These are phyloP conservation scores for Xylaria sp. DNA, from an alignment of 2,329 filamentous ascomycete genomes.

Conservation along the genomic window DNA sequence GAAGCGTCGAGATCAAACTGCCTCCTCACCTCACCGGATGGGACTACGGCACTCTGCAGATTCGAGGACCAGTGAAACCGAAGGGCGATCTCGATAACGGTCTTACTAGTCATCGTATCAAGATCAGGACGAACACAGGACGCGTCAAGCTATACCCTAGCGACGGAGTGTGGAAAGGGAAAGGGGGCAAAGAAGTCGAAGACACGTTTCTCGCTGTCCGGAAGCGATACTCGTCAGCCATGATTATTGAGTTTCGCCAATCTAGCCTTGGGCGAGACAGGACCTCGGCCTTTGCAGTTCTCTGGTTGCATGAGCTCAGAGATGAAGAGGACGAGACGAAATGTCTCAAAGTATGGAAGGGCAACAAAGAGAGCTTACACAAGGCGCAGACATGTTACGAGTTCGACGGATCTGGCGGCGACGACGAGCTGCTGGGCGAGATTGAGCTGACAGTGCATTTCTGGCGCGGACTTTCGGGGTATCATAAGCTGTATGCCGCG, in stretches of 20 bases:
- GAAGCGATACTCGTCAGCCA: slow-evolving; percentile 63
- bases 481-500: slow-evolving; percentile 60
- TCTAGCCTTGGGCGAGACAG: slow-evolving; percentile 58
- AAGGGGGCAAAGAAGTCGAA: slow-evolving; percentile 46
- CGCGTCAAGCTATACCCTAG: slow-evolving; percentile 62
- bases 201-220: slow-evolving; percentile 61
- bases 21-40: slow-evolving; percentile 67
- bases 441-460: slow-evolving; percentile 64
- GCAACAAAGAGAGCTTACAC: slow-evolving; percentile 57
- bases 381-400: slow-evolving; percentile 44
- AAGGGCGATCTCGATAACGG: slow-evolving; percentile 54
- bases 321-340: slow-evolving; percentile 69
- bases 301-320: slow-evolving; percentile 72
- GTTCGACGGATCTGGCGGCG: slow-evolving; percentile 53
- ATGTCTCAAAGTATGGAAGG: slow-evolving; percentile 69
- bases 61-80: slow-evolving; percentile 58
- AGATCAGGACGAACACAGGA: slow-evolving; percentile 63
- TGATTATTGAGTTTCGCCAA: slow-evolving; percentile 65
- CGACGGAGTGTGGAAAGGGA: slow-evolving; percentile 59
- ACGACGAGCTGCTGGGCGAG: slow-evolving; percentile 61
- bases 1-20: slow-evolving; percentile 68
- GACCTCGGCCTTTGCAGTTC: slow-evolving; percentile 64
- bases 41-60: slow-evolving; percentile 73
- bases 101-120: slow-evolving; percentile 58
- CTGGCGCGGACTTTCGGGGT: slow-evolving; percentile 65